Evolutionary conservation across 2,329 filamentous ascomycete genomes (phyloP).

Genomic region (Beauveria bassiana): DNA sequence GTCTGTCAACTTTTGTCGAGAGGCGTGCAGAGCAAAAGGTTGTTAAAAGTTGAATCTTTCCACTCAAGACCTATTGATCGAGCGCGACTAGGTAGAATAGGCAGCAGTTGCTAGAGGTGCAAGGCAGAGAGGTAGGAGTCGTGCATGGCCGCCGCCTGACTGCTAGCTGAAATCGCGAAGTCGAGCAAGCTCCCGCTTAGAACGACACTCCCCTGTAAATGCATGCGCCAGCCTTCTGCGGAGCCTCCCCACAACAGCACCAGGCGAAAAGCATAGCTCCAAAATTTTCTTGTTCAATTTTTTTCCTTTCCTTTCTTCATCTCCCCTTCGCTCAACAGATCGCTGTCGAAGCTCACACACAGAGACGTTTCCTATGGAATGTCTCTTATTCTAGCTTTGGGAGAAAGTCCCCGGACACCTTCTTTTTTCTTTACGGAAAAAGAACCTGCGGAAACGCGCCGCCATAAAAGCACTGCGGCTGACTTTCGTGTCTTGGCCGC

Average conservation of each 20-base stretch:
- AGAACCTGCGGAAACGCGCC: constrained; percentile 89
- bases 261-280: constrained; percentile 6
- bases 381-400: constrained; percentile 63
- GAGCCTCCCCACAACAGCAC: constrained; percentile 5
- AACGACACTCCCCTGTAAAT: constrained; percentile 13
- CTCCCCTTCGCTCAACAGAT: constrained; percentile 98
- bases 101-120: not conserved
- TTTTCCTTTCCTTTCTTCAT: constrained; percentile 26
- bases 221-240: constrained; percentile 14
- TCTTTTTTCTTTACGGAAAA: constrained; percentile 29
- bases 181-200: constrained; percentile 12
- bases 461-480: constrained; percentile 99
- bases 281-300: constrained; percentile 10
- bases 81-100: not conserved
- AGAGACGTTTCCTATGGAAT: constrained; percentile 41
- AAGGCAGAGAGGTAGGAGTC: constrained; percentile 2
- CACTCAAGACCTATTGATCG: not conserved
- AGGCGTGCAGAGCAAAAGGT: not conserved
- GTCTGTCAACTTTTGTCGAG: not conserved
- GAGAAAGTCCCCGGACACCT: constrained; percentile 99
- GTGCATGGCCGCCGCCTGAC: constrained; percentile 15
- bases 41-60: not conserved
- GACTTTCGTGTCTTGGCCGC: constrained; percentile 58
- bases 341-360: constrained; percentile 98
- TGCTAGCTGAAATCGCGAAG: not conserved